These are phyloP conservation scores for Acorus calamus DNA, from an alignment of 106 monocot genomes.

Conservation along the genomic window DNA sequence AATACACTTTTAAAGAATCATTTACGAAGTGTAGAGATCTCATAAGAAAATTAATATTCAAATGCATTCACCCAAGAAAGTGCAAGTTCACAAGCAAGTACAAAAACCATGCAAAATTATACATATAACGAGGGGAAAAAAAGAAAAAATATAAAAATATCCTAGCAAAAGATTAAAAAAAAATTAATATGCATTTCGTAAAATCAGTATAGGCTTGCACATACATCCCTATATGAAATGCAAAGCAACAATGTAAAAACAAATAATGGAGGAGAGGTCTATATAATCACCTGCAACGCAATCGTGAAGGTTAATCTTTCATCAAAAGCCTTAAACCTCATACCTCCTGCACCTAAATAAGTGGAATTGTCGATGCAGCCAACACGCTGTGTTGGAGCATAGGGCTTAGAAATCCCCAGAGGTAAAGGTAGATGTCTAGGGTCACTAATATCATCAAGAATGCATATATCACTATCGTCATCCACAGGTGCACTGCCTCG, in stretches of 20 bases:
- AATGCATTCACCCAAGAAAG: too few relatives aligned
- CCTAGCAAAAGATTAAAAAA: too few relatives aligned
- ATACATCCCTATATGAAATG: too few relatives aligned
- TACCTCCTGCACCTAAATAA: conserved; percentile 15
- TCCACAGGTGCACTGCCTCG: conserved; percentile 11
- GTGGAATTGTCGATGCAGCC: conserved; percentile 12
- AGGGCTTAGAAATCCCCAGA: conserved; percentile 1
- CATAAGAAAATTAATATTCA: too few relatives aligned
- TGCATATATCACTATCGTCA: conserved; percentile 47
- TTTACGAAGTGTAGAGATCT: too few relatives aligned
- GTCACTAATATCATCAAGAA: conserved; percentile 57
- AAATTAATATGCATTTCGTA: too few relatives aligned
- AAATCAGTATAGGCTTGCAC: too few relatives aligned
- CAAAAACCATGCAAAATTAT: too few relatives aligned
- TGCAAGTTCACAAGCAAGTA: too few relatives aligned
- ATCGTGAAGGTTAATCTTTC: conserved; percentile 57
- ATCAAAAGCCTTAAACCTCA: conserved; percentile 35
- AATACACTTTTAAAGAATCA: too few relatives aligned
- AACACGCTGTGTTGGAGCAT: conserved; percentile 10
- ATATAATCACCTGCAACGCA: conserved; percentile 65
- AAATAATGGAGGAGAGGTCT: background rate
- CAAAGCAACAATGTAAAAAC: background rate
- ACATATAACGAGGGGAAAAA: too few relatives aligned
- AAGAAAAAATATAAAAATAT: too few relatives aligned
- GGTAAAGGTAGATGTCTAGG: background rate